Conservation (phyloP, 2,329 filamentous ascomycete species). For the Tolypocladium ovalisporum region DNA sequence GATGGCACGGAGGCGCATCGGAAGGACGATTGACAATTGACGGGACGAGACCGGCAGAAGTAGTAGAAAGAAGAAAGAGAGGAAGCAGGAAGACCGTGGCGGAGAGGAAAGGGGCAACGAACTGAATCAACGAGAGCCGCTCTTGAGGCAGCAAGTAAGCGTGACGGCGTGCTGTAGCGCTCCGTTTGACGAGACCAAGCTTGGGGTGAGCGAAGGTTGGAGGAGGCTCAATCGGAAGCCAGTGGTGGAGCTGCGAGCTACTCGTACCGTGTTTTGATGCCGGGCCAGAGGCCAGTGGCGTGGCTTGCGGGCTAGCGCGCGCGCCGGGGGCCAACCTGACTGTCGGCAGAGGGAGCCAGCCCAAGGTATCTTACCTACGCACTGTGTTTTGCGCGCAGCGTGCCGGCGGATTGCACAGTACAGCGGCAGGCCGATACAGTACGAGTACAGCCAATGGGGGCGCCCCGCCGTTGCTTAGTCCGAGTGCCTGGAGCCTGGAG, state of each 20-base stretch:
- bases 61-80: conserved; percentile 2
- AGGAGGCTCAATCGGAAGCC: conserved; percentile 4
- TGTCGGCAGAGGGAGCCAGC: too few relatives aligned
- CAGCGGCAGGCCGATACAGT: neutral
- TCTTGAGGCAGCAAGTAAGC: conserved; percentile 10
- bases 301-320: neutral
- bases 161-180: conserved; percentile 7
- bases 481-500: conserved; percentile 5
- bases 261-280: neutral
- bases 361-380: too few relatives aligned
- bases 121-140: conserved; percentile 21
- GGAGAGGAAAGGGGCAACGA: conserved; percentile 15
- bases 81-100: conserved; percentile 7
- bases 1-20: neutral
- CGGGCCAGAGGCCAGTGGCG: neutral
- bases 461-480: neutral
- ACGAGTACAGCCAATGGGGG: neutral
- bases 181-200: neutral
- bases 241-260: conserved; percentile 1
- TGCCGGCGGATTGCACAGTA: neutral
- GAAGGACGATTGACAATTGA: conserved; percentile 4
- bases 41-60: conserved; percentile 3
- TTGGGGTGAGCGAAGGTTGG: conserved; percentile 2
- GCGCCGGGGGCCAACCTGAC: too few relatives aligned
- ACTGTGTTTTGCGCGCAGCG: accelerated